Percentiles rank a stretch among this genome's conserved stretches.
Evolutionary conservation across 176 grass and related monocot genomes (phyloP).

Genomic region (Elaeis guineensis): DNA sequence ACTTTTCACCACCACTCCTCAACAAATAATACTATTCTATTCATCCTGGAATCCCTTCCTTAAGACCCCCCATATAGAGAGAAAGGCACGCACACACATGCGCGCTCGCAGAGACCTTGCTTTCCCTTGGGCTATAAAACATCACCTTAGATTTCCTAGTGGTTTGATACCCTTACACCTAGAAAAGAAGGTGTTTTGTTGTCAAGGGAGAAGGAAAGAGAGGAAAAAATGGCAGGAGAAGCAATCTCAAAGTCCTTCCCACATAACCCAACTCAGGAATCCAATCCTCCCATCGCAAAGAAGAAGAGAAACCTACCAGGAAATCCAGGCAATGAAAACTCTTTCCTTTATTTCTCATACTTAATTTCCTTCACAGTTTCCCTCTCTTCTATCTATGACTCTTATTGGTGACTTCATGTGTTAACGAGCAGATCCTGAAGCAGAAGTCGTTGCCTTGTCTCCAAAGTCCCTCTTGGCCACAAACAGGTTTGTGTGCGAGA

Average conservation of each 20-base stretch:
- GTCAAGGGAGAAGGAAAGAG: background rate
- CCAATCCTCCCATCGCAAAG: constrained; percentile 3
- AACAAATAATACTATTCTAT: no score
- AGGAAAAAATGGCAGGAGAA: constrained; percentile 4
- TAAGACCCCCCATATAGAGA: no score
- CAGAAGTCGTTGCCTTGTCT: constrained; percentile 15
- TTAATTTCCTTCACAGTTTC: background rate
- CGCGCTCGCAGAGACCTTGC: no score
- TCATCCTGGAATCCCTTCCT: no score
- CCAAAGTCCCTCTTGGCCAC: constrained; percentile 11
- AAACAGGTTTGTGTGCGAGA: constrained; percentile 15
- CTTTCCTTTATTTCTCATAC: background rate
- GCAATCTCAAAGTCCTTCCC: background rate
- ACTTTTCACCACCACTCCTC: background rate
- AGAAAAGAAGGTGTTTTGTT: no score
- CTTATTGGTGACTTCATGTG: background rate
- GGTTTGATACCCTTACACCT: no score
- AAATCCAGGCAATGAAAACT: background rate
- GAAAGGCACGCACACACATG: no score
- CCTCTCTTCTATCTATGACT: background rate
- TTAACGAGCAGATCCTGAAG: constrained; percentile 10
- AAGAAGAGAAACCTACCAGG: constrained; percentile 19
- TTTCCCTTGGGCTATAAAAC: no score
- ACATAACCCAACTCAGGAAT: no score
- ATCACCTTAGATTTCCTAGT: no score